Evolutionary conservation across 108 stramenopile genomes (phyloP).

Genomic region (Nannochloropsis salina): DNA sequence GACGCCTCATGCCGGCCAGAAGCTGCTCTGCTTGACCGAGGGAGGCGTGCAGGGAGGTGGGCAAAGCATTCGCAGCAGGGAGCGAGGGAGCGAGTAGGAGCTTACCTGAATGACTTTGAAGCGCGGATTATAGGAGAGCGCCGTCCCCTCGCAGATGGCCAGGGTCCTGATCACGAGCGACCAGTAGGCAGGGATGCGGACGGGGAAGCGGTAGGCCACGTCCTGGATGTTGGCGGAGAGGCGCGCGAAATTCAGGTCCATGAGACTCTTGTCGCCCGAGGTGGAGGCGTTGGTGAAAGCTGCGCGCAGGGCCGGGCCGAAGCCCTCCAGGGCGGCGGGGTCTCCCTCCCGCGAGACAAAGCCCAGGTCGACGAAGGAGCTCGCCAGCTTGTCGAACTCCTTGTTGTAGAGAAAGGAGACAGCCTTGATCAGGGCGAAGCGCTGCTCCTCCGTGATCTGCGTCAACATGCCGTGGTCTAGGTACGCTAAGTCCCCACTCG

Average conservation of each 20-base stretch:
- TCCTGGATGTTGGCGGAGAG: background rate
- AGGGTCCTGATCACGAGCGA: background rate
- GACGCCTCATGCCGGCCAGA: too few relatives aligned
- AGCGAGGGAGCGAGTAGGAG: background rate
- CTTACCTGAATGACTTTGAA: constrained; percentile 10
- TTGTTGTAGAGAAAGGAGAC: constrained; percentile 61
- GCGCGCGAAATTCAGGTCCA: constrained; percentile 5
- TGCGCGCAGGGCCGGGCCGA: background rate
- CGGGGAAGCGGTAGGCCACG: constrained; percentile 3
- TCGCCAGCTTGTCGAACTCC: background rate
- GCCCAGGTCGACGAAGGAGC: constrained; percentile 9
- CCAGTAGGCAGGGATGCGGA: background rate
- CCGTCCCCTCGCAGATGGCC: background rate
- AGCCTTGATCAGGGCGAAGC: constrained; percentile 75
- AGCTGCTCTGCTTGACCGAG: background rate
- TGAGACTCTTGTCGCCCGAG: background rate
- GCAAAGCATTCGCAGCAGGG: background rate
- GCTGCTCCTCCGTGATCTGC: constrained; percentile 75
- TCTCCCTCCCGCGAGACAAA: background rate
- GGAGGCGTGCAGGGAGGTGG: background rate
- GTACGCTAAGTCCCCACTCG: constrained; percentile 66
- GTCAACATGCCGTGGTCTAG: constrained; percentile 94
- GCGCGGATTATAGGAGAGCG: background rate
- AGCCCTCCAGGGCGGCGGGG: background rate
- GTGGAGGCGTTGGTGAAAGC: constrained; percentile 3